phyloP scores from a whole-genome alignment of 1,284 basidiomycete species.

The Inonotus hispidus region DNA sequence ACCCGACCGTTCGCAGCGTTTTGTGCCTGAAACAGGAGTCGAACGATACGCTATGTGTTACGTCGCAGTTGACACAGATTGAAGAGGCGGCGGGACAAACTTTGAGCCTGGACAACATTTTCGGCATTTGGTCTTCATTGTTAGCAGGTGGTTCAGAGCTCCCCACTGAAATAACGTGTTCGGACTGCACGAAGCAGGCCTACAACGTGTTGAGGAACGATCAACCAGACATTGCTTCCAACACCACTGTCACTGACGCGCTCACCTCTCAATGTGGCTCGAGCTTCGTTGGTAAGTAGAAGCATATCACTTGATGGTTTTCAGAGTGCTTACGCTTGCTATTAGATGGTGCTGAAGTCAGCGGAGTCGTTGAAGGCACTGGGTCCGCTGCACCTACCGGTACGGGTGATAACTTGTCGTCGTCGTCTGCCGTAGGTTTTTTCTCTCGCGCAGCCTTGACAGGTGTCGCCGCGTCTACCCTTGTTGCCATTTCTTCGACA shows the following conservation, averaged over 20 bases:
- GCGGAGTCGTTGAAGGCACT: slow-evolving; percentile 33
- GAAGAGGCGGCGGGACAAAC: slow-evolving; percentile 31
- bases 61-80: slow-evolving; percentile 42
- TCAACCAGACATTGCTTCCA: slow-evolving; percentile 32
- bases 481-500: slow-evolving; percentile 11
- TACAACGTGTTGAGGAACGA: slow-evolving; percentile 41
- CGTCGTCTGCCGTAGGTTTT: slow-evolving; percentile 26
- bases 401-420: slow-evolving; percentile 18
- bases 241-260: slow-evolving; percentile 24
- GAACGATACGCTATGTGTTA: slow-evolving; percentile 44
- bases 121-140: slow-evolving; percentile 24
- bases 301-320: neutral
- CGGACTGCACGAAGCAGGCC: slow-evolving; percentile 48
- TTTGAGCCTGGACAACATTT: slow-evolving; percentile 28
- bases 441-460: slow-evolving; percentile 18
- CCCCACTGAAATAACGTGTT: slow-evolving; percentile 44
- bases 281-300: slow-evolving; percentile 32
- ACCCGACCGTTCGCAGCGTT: slow-evolving; percentile 45
- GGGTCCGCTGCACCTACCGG: slow-evolving; percentile 26
- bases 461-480: slow-evolving; percentile 10
- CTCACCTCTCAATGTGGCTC: slow-evolving; percentile 43
- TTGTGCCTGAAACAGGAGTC: slow-evolving; percentile 50
- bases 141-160: slow-evolving; percentile 25
- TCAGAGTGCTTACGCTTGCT: neutral
- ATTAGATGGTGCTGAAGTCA: slow-evolving; percentile 32